These are phyloP conservation scores for Neoarthrinium moseri DNA, from an alignment of 2,329 filamentous ascomycete species.

Conservation along the genomic window DNA sequence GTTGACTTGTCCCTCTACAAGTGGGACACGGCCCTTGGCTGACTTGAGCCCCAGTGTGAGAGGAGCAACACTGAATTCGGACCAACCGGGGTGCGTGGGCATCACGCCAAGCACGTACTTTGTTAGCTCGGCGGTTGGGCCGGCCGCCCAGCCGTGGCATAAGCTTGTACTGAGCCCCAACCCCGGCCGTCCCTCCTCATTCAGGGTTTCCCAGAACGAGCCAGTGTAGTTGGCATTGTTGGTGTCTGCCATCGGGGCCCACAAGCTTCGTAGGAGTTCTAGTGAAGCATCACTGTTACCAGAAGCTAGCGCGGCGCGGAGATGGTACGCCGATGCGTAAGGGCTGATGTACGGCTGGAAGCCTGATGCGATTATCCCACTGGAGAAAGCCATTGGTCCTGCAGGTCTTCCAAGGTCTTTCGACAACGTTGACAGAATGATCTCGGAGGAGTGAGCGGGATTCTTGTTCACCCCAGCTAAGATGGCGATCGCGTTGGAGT, in stretches of 20 bases:
- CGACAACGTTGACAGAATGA: constrained; percentile 17
- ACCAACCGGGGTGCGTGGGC: constrained; percentile 19
- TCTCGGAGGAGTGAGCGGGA: constrained; percentile 12
- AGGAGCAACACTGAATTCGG: constrained; percentile 9
- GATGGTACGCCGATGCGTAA: constrained; percentile 27
- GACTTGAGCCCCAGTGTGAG: constrained; percentile 2
- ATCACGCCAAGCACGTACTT: constrained; percentile 25
- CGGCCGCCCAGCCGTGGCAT: constrained; percentile 32
- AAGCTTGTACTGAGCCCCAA: constrained; percentile 26
- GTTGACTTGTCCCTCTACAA: background rate
- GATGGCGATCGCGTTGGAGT: constrained; percentile 31
- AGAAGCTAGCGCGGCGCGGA: constrained; percentile 24
- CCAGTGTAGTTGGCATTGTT: constrained; percentile 24
- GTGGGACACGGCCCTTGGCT: background rate
- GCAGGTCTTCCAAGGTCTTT: constrained; percentile 11
- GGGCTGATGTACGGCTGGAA: constrained; percentile 11
- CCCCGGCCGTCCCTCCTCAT: constrained; percentile 20
- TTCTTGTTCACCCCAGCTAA: constrained; percentile 22
- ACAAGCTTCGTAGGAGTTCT: constrained; percentile 18
- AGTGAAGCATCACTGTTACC: constrained; percentile 9
- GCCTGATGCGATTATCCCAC: background rate
- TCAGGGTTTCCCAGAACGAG: constrained; percentile 29
- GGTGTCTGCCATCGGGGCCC: constrained; percentile 25
- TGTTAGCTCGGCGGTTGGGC: constrained; percentile 30
- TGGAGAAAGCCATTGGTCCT: constrained; percentile 11